phyloP scores from a whole-genome alignment of 192 early-diverging fungal genomes.

The Backusella australiensis region DNA sequence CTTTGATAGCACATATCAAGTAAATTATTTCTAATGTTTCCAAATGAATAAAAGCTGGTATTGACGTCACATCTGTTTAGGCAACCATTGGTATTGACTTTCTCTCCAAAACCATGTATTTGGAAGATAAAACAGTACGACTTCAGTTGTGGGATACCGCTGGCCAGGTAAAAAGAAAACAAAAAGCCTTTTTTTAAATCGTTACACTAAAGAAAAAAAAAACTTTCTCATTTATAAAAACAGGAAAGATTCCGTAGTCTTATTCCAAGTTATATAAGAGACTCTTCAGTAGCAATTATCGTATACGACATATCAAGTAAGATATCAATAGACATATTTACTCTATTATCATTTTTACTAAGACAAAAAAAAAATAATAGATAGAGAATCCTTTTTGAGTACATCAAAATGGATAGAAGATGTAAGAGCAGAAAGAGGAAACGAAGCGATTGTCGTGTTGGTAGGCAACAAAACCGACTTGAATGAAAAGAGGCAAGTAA shows the following conservation, averaged over 20 bases:
- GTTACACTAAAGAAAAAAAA: neutral
- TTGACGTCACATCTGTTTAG: constrained; percentile 40
- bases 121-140: constrained; percentile 95
- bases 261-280: constrained; percentile 97
- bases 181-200: neutral
- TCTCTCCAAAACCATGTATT: constrained; percentile 98
- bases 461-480: constrained; percentile 99
- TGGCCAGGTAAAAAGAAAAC: constrained; percentile 65
- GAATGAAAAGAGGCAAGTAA: constrained; percentile 79
- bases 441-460: constrained; percentile 97
- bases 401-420: constrained; percentile 63
- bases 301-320: constrained; percentile 96
- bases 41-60: neutral
- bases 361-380: constrained; percentile 48
- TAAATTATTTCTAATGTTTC: constrained; percentile 12
- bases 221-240: neutral
- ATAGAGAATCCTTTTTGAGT: constrained; percentile 94
- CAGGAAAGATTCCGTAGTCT: constrained; percentile 94
- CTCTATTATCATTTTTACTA: neutral
- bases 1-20: constrained; percentile 97
- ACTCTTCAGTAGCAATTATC: constrained; percentile 95
- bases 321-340: constrained; percentile 1
- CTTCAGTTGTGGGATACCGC: constrained; percentile 99
- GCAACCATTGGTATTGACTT: constrained; percentile 99
- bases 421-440: constrained; percentile 89